Base-by-base conservation (phyloP, 1,139 yeast species). In the Eremothecium gossypii region DNA sequence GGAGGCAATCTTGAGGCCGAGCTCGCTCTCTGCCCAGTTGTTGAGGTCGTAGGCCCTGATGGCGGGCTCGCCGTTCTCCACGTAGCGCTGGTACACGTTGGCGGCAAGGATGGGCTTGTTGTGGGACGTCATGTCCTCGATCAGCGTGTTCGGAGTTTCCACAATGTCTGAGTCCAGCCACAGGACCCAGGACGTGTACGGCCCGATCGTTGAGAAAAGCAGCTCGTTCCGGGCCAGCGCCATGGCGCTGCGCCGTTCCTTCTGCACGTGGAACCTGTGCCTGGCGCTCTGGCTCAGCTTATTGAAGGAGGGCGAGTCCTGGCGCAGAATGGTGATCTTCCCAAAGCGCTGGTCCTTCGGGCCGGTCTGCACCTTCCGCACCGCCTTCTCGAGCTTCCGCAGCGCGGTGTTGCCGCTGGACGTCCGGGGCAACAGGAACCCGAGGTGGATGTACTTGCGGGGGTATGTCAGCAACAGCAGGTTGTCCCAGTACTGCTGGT, bases 81-180 rank as follows among this genome's bases (percentile, higher is more conserved):
- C 81, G 45, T 52, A 69, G 51, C 94, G 71, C 69, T 91, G 98
- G 66, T 77, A 91, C 49, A 95, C 94, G 62, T 91, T 91, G 26
- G 97, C 96, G 4, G 93, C 83, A 36, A 91, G 64, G 7, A 91
- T 82, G 2, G 95, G 86, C 62, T 83, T 86, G 61, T 89, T 77
- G 63, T 87, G 96, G 17, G 71, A 58, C n/a, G 93, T 79, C 73
- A 91, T 65, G 59, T 89, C 97, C 67, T 91, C 95, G 48, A 91
- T 73, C 55, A 91, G 67, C 14, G 83, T 76, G 12, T 74, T 65
- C 12, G 96, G 95, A 2, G 96, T 77, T 64, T 91, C 98, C 31
- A 89, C 75, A 39, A 91, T 81, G 65, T 91, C 98, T 2, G 95
- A 80, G 65, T 91, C 98, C 52, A 91, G 69, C 97, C 98, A 93